Evolutionary conservation across 805 yeast species (phyloP), one percentile per base, ranked within the genome.

Genomic region (Yamadazyma nakazawae): DNA sequence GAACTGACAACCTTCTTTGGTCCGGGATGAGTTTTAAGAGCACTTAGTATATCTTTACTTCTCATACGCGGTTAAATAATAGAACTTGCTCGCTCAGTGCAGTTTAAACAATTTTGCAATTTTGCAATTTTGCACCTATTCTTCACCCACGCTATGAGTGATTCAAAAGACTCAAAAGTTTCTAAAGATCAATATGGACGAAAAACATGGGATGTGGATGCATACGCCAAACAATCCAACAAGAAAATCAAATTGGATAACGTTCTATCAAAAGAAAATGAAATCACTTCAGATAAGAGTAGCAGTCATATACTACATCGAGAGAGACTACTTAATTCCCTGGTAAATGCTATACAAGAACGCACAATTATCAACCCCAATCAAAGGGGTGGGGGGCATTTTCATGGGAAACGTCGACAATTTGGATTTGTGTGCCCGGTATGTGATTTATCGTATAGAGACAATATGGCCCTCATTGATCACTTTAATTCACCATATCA

Each of bases 371-470:
- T 72, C 24, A 64, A 60, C 32, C 34, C 49, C 14, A 50, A 39
- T 14, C 25, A 38, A 1, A 28, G 10, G 4, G 11, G 32, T 13
- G 42, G 42, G 54, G 72, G 59, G 44, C 64, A 54, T 37, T 68
- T 50, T 80, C 89, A 45, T 75, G 80, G 86, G 21, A 11, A 13
- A 4, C 32, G 32, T 9, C 32, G 32, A 28, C 32, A 13, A 10
- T 87, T 88, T 50, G 97, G 97, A 18, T 92, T 92, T 64, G 78
- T 78, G 55, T 94, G 99, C 65, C 86, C 84, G 10, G 63, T 79
- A 1, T 94, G 99, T 64, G 80, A 84, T 52, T 63, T 88, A 48
- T 84, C 92, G 2, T 92, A 80, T 66, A 82, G 89, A 58, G 97
- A 94, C 61, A 85, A 86, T 47, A 67, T 89, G 54, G 85, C 89